Base-by-base conservation (phyloP, 139 green algal species). In the Micromonas pusilla region DNA sequence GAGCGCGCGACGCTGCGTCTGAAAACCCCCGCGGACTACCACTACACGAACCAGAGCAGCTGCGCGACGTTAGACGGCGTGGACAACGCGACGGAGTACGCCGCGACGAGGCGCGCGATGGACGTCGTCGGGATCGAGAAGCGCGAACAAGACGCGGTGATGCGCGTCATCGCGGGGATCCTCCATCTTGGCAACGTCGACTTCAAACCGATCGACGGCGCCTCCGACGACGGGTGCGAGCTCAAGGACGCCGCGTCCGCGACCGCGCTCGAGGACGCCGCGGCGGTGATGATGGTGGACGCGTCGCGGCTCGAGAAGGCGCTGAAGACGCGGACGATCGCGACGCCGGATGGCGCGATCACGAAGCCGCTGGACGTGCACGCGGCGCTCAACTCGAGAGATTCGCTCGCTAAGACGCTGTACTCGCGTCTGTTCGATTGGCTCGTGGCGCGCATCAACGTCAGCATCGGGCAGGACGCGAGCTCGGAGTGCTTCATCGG, bases 381-480 rank as follows among this genome's bases (percentile, higher is more conserved):
- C n/a, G 92, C 93, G 4, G 92, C 95, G 3, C 70, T 78, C 20
- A 89, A 96, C 80, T 97, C 88, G 79, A 79, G 94, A 13, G 95
- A 99, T 84, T 92, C 95, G 26, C 87, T 98, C 23, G 85, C 94
- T 75, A 98, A 98, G 86, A 97, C 90, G 38, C 83, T 97, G 70
- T 98, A 98, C 85, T 90, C 90, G 4, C 86, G 88, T 73, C 85
- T 97, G 83, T 99, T 99, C 86, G 95, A 98, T 86, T 99, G 93
- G 92, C 91, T 96, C 70, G 95, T 97, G 66, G 57, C 62, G 19
- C 84, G 86, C 39, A 89, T 92, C 73, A 93, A 93, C 78, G 52
- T 53, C 20, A 33, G 32, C 28, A 79, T 85, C 9, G 89, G 89
- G 6, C 87, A 93, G 82, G 88, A 91, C 73, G 37, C 80, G 9